Evolutionary conservation across 2,329 filamentous ascomycete species (phyloP), one percentile per base, ranked within the genome.

Genomic region (Stenocarpella maydis): DNA sequence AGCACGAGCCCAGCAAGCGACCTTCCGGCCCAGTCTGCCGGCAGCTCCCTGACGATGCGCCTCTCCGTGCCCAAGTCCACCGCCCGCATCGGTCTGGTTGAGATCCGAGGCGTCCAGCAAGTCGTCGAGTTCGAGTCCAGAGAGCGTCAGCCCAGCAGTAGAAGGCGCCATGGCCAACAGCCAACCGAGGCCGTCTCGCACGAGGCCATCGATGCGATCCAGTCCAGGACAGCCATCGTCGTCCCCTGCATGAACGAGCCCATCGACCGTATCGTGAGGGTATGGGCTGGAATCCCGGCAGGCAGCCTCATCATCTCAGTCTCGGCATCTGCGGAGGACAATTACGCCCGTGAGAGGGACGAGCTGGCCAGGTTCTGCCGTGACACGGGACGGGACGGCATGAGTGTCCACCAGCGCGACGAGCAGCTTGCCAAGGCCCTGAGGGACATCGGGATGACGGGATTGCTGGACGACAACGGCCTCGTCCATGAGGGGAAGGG

Each of bases 191-290:
- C 70, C 19, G 67, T 71, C 24, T 67, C 67, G 6, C 54, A 61
- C 26, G n/a, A 37, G 14, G 67, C 65, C 19, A 55, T 71, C n/a
- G 34, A 65, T 10, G 52, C 26, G 14, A 41, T 71, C 50, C 65
- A 71, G 61, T 65, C 52, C 17, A 43, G 75, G 45, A 78, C 74
- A 72, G 74, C 71, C 67, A 76, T 79, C 34, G 74, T 79, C 2
- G 75, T 79, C 0, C 76, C 77, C 4, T 78, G 77, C 73, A 79
- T 76, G 69, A 72, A 79, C 68, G 78, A 79, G 66, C 52, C 71
- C 2, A 64, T 73, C 14, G 31, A 69, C 10, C 73, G 73, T 31
- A 75, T 79, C 54, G 37, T 72, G 28, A 73, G 72, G 28, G 77
- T 79, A 10, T 69, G 78, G 43, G 70, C 72, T 2, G 76, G 75